Base-by-base conservation (phyloP, 2,329 filamentous ascomycete species). In the Graphilbum fragrans region DNA sequence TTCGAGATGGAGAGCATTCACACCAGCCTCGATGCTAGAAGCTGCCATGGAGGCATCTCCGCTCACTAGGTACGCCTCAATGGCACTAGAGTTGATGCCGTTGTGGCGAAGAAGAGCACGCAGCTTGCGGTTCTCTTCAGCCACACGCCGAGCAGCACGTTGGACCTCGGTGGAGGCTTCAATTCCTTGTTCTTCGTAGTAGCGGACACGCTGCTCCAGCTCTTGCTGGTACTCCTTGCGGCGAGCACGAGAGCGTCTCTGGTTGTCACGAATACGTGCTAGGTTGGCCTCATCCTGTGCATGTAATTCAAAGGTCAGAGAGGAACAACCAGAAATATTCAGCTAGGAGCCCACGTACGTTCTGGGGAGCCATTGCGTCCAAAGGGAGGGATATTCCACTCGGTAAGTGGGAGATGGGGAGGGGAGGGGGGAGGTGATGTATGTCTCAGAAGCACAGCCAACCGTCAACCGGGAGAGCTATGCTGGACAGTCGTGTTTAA, bases 121-220 rank as follows among this genome's bases (percentile, higher is more conserved):
- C 42, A 87, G 64, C 41, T 70, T 70, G 44, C 63, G 69, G 56
- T 87, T 87, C 57, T 88, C 81, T 16, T 80, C 75, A 5, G 75
- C 69, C 3, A 86, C 82, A 41, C 64, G 72, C 42, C 79, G 66
- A 2, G 82, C 82, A 1, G 81, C 82, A 39, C 69, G 62, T 54
- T 87, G 83, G 11, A 87, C 76, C 53, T 86, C 80, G n/a, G 70
- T 64, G 1, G 77, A 80, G 4, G 80, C 82, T 52, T 81, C 72
- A 38, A 82, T 69, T 17, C 82, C 82, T 25, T 71, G 63, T 31
- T 73, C 65, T 56, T 86, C 79, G 54, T 72, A 84, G 40, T 63
- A 60, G 37, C 76, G 71, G 43, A 81, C 60, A 45, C 75, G 77
- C 41, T 69, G 63, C 58, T 87, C 81, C 22, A 86, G 69, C 42